Evolutionary conservation across 345 rosid genomes (phyloP).

Genomic region (rapeseed (Brassica napus)): Da-Ae NC_063439.1:2869001-2869500

Average conservation of each 20-base stretch:
- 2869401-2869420: constrained; percentile 89
- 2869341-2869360: constrained; percentile 88
- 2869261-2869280: constrained; percentile 31
- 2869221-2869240: constrained; percentile 96
- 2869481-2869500: constrained; percentile 6
- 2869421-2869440: constrained; percentile 29
- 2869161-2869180: constrained; percentile 60
- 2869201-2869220: constrained; percentile 75
- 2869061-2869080: constrained; percentile 91
- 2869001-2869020: constrained; percentile 75
- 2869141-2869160: constrained; percentile 62
- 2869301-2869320: constrained; percentile 93
- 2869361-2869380: constrained; percentile 79
- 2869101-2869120: constrained; percentile 69
- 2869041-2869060: constrained; percentile 90
- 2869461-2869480: background rate
- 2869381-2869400: constrained; percentile 73
- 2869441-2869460: constrained; percentile 13
- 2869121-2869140: constrained; percentile 58
- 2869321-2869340: constrained; percentile 89
- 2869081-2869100: constrained; percentile 80
- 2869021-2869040: constrained; percentile 89
- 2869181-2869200: constrained; percentile 65
- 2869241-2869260: constrained; percentile 31
- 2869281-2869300: constrained; percentile 14